Base-by-base conservation (phyloP, 2,329 filamentous ascomycete species). In the Lasiodiplodia sp. region DNA sequence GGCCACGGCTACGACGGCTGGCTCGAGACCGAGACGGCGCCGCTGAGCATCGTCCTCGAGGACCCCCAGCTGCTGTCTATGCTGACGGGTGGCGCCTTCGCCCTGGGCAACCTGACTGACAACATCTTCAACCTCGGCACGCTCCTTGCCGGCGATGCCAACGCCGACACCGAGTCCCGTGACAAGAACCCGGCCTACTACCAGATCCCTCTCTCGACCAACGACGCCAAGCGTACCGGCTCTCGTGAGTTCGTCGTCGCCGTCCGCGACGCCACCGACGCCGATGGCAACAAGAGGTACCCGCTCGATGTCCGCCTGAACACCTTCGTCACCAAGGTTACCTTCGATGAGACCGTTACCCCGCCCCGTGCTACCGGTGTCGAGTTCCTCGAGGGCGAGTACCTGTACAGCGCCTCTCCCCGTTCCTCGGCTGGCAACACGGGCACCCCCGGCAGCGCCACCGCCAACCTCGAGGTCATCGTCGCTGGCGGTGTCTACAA, bases 291-390 rank as follows among this genome's bases (percentile, higher is more conserved):
- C 51, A 84, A 84, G 73, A 84, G 79, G 70, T 89, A 88, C 74
- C 85, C 83, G 55, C 83, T 90, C 1, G 86, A 88, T 68, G 81
- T 90, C 65, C 81, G 83, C 53, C 81, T 85, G 2, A 91, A 91
- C 79, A 87, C 85, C 47, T 80, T 92, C 62, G 91, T 87, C 70
- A 90, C 90, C 65, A 90, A 89, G 77, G 79, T 93, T 76, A 82
- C 83, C 47, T 91, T 90, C 71, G 89, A 91, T 49, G 86, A 89
- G 4, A 88, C 88, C 75, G 87, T 85, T 21, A 85, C 86, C 63
- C 82, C 84, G 70, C 83, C 87, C 2, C 90, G 74, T 37, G 82
- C 82, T 2, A 80, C 76, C 23, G 81, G 81, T 68, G 81, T 83
- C 14, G 79, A 83, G 70, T 83, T 80, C 71, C 76, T 81, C 60